Percentiles rank a stretch among this genome's conserved stretches.
Evolutionary conservation across 768 basidiomycete species (phyloP).

Genomic region (Boletellus emodensis): DNA sequence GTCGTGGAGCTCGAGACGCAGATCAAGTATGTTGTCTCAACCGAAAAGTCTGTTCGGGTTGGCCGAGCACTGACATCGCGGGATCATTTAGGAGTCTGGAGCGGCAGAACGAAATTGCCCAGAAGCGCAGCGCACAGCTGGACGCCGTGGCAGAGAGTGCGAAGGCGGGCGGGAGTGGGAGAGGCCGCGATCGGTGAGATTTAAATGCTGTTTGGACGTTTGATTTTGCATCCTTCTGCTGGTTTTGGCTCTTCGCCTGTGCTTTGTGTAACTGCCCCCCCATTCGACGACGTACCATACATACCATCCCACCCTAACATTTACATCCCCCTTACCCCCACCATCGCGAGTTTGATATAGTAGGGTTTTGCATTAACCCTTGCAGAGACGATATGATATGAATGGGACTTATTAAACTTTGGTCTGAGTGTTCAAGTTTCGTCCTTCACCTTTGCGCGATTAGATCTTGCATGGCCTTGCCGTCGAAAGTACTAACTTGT

Average conservation of each 20-base stretch:
- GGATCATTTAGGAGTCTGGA: slow-evolving; percentile 55
- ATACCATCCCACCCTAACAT: not conserved
- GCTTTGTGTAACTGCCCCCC: slow-evolving; percentile 9
- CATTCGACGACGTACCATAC: slow-evolving; percentile 17
- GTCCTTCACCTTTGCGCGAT: too few species aligned
- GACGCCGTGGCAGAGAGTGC: slow-evolving; percentile 30
- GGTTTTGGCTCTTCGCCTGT: slow-evolving; percentile 1
- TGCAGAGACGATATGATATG: too few species aligned
- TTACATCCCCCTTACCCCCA: not conserved
- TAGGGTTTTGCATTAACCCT: too few species aligned
- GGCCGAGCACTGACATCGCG: not conserved
- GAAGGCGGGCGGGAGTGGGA: slow-evolving; percentile 14
- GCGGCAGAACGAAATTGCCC: slow-evolving; percentile 73
- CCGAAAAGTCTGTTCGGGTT: not conserved
- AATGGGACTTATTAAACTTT: too few species aligned
- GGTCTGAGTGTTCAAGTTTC: too few species aligned
- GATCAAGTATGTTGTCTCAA: slow-evolving; percentile 59
- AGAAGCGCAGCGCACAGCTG: slow-evolving; percentile 53
- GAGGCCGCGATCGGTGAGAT: slow-evolving; percentile 20
- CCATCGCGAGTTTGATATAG: not conserved
- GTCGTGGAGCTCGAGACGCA: slow-evolving; percentile 66
- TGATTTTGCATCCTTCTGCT: not conserved
- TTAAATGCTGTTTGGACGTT: not conserved
- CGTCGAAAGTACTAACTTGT: too few species aligned
- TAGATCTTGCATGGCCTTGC: too few species aligned